A percentile compares a stretch with the other conserved stretches of the same genome.
These are phyloP conservation scores for Blastobotrys parvus DNA, from an alignment of 805 yeast genomes.

Conservation along the genomic window DNA sequence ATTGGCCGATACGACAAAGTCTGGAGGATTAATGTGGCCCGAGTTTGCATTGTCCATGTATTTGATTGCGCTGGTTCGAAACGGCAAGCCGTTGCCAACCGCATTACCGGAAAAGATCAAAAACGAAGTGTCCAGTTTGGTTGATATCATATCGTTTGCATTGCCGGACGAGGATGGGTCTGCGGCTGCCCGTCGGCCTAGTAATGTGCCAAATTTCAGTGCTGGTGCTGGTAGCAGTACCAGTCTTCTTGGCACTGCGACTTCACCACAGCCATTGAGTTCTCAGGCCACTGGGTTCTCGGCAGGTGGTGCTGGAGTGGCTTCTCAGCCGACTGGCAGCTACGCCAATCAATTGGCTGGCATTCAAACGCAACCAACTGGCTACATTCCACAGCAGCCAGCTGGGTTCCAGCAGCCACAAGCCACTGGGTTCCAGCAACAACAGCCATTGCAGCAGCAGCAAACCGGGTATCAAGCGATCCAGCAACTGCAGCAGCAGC, in stretches of 20 bases:
- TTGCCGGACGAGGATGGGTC: conserved; percentile 46
- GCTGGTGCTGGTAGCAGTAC: not conserved
- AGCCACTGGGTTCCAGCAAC: conserved; percentile 29
- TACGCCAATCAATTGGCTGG: conserved; percentile 16
- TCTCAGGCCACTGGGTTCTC: conserved; percentile 12
- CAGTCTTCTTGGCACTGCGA: not conserved
- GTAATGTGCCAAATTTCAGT: conserved; percentile 22
- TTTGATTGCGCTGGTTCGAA: conserved; percentile 66
- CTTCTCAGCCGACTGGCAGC: conserved; percentile 7
- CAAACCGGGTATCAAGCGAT: conserved; percentile 11
- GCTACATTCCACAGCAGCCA: conserved; percentile 14
- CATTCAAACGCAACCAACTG: conserved; percentile 24
- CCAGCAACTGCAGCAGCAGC: conserved; percentile 25
- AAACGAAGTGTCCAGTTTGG: conserved; percentile 82
- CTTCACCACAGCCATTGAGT: conserved; percentile 7
- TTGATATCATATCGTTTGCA: conserved; percentile 76
- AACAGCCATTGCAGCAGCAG: conserved; percentile 23
- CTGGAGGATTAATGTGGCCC: conserved; percentile 82
- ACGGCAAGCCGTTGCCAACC: conserved; percentile 71
- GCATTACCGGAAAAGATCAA: conserved; percentile 61
- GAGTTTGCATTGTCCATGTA: conserved; percentile 91
- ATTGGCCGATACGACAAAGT: conserved; percentile 76
- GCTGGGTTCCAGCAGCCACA: conserved; percentile 28
- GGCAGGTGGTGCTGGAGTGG: not conserved
- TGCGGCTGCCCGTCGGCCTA: conserved; percentile 11